phyloP scores from a whole-genome alignment of 805 yeast species.

The Saccharomyces kudriavzevii region DNA sequence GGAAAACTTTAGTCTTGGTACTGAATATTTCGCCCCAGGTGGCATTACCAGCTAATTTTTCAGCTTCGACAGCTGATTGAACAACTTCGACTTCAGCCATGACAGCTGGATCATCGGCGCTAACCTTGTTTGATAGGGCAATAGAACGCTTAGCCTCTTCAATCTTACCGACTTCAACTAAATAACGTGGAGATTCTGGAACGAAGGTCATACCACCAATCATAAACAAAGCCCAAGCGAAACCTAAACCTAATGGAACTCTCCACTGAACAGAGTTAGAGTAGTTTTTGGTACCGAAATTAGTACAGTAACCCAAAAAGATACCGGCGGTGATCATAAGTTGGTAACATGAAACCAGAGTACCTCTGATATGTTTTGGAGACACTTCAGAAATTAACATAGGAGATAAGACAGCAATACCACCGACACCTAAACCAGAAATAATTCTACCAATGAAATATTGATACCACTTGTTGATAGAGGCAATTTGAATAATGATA shows the following conservation, averaged over 20 bases:
- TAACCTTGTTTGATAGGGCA: constrained; percentile 49
- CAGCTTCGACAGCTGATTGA: constrained; percentile 53
- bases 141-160: constrained; percentile 58
- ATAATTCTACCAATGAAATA: constrained; percentile 56
- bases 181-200: constrained; percentile 70
- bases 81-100: constrained; percentile 50
- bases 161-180: constrained; percentile 44
- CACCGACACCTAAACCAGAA: constrained; percentile 76
- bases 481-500: constrained; percentile 56
- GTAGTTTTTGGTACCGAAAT: constrained; percentile 52
- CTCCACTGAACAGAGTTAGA: constrained; percentile 72
- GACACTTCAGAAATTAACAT: constrained; percentile 63
- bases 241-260: constrained; percentile 55
- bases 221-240: constrained; percentile 38
- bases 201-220: constrained; percentile 37
- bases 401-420: constrained; percentile 68
- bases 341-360: constrained; percentile 62
- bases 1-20: constrained; percentile 54
- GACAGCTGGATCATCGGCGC: constrained; percentile 47
- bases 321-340: constrained; percentile 65
- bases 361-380: constrained; percentile 65
- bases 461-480: constrained; percentile 53
- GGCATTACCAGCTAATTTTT: constrained; percentile 53
- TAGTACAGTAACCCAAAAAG: constrained; percentile 67
- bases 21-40: constrained; percentile 57